Evolutionary conservation across 371 early-diverging fungal species (phyloP), one percentile per base, ranked within the genome.

Genomic region (Mucor irregularis): DNA sequence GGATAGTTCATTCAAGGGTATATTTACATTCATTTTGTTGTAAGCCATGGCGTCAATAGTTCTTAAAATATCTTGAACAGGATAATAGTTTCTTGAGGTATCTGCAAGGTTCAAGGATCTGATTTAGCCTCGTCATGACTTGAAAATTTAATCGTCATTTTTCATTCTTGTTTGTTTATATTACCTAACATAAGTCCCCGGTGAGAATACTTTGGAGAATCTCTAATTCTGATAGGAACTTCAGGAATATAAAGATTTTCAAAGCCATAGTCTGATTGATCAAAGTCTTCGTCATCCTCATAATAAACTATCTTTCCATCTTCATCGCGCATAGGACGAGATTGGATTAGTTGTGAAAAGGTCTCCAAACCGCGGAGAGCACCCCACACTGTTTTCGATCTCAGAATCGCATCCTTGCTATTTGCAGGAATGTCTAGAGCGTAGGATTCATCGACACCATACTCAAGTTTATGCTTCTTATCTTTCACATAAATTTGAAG

Each of bases 301-400:
- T 14, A 13, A 25, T 39, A 34, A 9, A 19, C 13, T 13, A 25
- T 5, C 1, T 53, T 25, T 3, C 49, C 58, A 13, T 53, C 26
- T 14, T 59, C 39, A n/a, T 52, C 34, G 28, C 19, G 42, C 16
- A 53, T 37, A 44, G 39, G 49, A 5, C 60, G 61, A 40, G 64
- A 65, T 37, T 79, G 79, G 42, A 90, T 61, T 34, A 92, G 54
- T 60, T 92, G 92, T 22, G 85, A 80, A 64, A 88, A 85, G 0
- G 91, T 90, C 55, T 87, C 89, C 3, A 92, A 68, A 11, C 82
- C 93, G 31, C 85, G 88, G 47, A 92, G 59, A 5, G 90, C 88
- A 6, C 93, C 93, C 76, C 83, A 92, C 28, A 87, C 70, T 3
- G 89, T 88, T 39, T 80, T 62, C 35, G 91, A 79, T 49, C 61